These are phyloP conservation scores for Yarrowia bubula DNA, from an alignment of 805 yeast genomes.

Conservation along the genomic window DNA sequence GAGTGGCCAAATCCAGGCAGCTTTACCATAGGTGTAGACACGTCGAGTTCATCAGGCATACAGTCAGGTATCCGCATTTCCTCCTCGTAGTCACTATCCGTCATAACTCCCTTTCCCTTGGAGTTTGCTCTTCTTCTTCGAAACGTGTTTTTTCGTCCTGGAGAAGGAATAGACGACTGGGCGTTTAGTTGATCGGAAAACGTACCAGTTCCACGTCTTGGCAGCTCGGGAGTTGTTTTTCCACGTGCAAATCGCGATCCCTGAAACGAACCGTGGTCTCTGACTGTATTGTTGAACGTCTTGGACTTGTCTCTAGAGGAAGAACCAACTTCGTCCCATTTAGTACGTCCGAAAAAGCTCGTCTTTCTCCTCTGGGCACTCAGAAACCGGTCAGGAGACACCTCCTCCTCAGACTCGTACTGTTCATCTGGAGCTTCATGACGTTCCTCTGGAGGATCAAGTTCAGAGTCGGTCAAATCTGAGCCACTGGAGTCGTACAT, in stretches of 20 bases:
- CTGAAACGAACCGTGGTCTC: background rate
- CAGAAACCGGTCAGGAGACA: conserved; percentile 1
- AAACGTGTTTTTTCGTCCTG: background rate
- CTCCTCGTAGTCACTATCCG: conserved; percentile 15
- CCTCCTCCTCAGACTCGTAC: conserved; percentile 1
- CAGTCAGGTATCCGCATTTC: background rate
- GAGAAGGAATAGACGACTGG: background rate
- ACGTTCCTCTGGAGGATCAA: background rate
- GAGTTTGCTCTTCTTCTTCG: background rate
- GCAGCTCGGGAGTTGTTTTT: background rate
- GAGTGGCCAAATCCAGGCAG: background rate
- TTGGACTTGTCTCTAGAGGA: conserved; percentile 6
- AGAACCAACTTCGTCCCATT: conserved; percentile 3
- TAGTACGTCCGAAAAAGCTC: background rate
- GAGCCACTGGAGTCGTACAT: conserved; percentile 14
- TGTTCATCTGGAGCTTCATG: background rate
- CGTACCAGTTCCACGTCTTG: background rate
- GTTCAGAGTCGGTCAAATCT: background rate
- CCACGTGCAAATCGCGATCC: conserved; percentile 9
- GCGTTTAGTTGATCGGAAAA: conserved; percentile 19
- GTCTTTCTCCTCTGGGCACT: conserved; percentile 5
- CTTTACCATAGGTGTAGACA: conserved; percentile 1
- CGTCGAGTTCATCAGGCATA: background rate
- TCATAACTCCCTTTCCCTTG: conserved; percentile 10
- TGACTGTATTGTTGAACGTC: conserved; percentile 7